Evolutionary conservation across 441 rosid species (phyloP), one percentile per base, ranked within the genome.

Genomic region (Pelargonium fulgidum): DNA sequence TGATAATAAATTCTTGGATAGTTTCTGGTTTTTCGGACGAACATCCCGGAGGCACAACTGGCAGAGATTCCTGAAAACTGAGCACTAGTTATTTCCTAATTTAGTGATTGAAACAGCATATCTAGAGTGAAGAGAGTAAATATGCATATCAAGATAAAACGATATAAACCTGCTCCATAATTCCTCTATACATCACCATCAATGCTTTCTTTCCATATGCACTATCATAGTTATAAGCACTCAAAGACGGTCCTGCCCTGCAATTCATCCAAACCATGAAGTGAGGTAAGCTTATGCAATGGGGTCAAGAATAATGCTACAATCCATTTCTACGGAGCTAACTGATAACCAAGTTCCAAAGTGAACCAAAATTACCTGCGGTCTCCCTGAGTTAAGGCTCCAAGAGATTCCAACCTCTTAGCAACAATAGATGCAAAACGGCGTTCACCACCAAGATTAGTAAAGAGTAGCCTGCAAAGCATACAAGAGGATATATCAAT

Each of bases 341-440:
- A 12, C 42, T 20, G 62, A 47, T 14, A 11, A 36, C 50, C 68
- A 33, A 48, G 65, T 39, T 75, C 24, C 17, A 7, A 12, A 41
- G 12, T 65, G 16, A 68, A 42, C 69, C 64, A 61, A 75, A 81
- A 81, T 78, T 75, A 86, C 99, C 98, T 87, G 72, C 99, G 94
- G 76, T 94, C 99, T 72, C 98, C 99, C 76, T 94, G 99, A 71
- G 99, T 91, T 79, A 94, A 81, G 73, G 99, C 99, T 73, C 99
- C 99, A 69, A 94, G 96, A 66, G 96, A 87, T 81, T 88, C 97
- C 77, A 94, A 82, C 79, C 99, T 85, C 90, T 94, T 92, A 65
- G 99, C 99, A 74, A 94, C 98, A 70, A 94, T 89, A 70, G 99
- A 94, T 75, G 99, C 99, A 87, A 94, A 94, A 66, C 99, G 97